phyloP scores from a whole-genome alignment of 179 eudicot species.

The Heliamphora pulchella region DNA sequence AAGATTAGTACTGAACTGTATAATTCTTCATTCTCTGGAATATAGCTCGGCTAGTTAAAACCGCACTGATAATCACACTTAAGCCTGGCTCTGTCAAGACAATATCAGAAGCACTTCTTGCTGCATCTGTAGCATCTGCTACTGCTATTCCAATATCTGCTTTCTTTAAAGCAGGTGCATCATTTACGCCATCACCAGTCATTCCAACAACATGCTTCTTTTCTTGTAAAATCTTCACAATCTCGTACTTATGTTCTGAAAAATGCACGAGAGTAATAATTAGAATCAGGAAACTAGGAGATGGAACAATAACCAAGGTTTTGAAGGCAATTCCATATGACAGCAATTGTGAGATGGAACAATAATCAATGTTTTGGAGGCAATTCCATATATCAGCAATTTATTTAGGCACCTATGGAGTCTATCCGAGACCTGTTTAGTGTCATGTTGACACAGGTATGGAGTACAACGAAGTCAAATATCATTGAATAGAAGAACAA shows the following conservation, averaged over 20 bases:
- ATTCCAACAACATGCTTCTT: conserved; percentile 71
- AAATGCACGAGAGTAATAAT: conserved; percentile 8
- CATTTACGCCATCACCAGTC: conserved; percentile 91
- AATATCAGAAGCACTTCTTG: conserved; percentile 20
- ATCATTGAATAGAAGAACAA: not conserved
- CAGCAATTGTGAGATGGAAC: too few relatives aligned
- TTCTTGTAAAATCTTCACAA: conserved; percentile 66
- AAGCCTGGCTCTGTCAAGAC: conserved; percentile 73
- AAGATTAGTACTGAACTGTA: conserved; percentile 27
- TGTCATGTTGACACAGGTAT: not conserved
- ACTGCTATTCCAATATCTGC: conserved; percentile 45
- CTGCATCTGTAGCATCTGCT: conserved; percentile 82
- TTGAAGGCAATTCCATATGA: too few relatives aligned
- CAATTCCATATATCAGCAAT: not conserved
- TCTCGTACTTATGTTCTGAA: conserved; percentile 71
- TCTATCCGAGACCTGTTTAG: not conserved
- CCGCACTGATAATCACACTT: conserved; percentile 74
- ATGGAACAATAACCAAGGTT: not conserved
- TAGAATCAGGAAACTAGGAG: not conserved
- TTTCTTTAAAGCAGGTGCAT: conserved; percentile 56
- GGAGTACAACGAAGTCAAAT: not conserved
- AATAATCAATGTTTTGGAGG: not conserved
- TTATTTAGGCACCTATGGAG: not conserved
- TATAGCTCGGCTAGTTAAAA: conserved; percentile 72
- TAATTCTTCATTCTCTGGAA: conserved; percentile 16